These are phyloP conservation scores for Entrophospora sp. DNA, from an alignment of 192 early-diverging fungal genomes.

Conservation along the genomic window DNA sequence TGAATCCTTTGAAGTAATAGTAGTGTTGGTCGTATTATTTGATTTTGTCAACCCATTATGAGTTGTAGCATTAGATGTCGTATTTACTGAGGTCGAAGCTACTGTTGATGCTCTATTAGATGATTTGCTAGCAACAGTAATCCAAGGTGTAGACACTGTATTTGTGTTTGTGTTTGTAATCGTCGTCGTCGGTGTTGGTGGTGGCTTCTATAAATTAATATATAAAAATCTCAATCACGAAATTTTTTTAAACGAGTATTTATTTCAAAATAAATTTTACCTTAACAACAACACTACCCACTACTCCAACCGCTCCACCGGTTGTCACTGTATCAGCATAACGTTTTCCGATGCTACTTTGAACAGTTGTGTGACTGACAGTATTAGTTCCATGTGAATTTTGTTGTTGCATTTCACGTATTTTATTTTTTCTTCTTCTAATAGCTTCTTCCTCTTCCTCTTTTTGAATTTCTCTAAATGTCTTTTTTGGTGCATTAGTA, in stretches of 20 bases:
- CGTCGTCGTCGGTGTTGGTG: slow-evolving; percentile 1
- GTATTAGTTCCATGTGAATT: slow-evolving; percentile 18
- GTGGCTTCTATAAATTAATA: not conserved
- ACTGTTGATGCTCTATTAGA: not conserved
- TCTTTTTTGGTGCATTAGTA: slow-evolving; percentile 40
- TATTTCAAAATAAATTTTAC: not conserved
- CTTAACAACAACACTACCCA: not conserved
- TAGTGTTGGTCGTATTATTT: too few species aligned
- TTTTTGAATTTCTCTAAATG: slow-evolving; percentile 46
- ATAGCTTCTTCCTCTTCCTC: slow-evolving; percentile 46
- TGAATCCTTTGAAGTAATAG: not conserved
- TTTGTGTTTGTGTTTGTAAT: too few species aligned
- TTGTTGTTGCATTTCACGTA: slow-evolving; percentile 28
- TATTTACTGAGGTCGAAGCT: slow-evolving; percentile 1
- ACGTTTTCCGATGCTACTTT: slow-evolving; percentile 28
- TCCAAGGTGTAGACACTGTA: slow-evolving; percentile 31
- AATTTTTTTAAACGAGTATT: slow-evolving; percentile 3
- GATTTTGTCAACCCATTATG: not conserved
- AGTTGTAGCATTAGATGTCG: not conserved
- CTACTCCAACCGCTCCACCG: slow-evolving; percentile 22
- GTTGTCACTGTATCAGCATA: slow-evolving; percentile 30
- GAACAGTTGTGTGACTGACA: slow-evolving; percentile 8
- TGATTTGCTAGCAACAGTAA: slow-evolving; percentile 26
- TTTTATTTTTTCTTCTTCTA: slow-evolving; percentile 32
- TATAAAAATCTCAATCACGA: not conserved